Conservation (phyloP, 176 grass and related monocot genomes). For the Zea luxurians region DNA sequence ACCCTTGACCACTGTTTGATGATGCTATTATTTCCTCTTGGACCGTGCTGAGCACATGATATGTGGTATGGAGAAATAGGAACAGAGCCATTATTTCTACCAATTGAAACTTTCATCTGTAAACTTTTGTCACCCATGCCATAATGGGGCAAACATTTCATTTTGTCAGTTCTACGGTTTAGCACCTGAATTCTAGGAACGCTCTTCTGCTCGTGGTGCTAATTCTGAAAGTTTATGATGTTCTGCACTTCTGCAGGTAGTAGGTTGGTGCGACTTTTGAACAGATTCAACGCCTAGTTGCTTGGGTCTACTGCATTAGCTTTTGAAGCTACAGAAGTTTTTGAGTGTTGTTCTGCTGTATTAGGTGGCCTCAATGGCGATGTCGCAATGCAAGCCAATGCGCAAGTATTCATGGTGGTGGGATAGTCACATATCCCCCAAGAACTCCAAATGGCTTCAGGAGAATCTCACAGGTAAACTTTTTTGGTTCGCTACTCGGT, state of each 20-base stretch:
- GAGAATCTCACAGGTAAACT: slow-evolving; percentile 82
- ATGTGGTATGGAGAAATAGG: too few relatives aligned
- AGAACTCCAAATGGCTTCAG: slow-evolving; percentile 96
- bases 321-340: slow-evolving; percentile 22
- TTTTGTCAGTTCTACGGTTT: not conserved
- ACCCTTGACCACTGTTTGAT: slow-evolving; percentile 36
- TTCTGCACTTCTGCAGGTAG: slow-evolving; percentile 28
- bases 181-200: too few relatives aligned
- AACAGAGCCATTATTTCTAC: too few relatives aligned
- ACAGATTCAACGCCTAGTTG: slow-evolving; percentile 11
- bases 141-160: not conserved
- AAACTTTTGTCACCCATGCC: not conserved
- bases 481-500: not conserved
- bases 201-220: not conserved
- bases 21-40: not conserved
- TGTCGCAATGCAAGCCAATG: slow-evolving; percentile 64
- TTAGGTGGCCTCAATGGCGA: slow-evolving; percentile 48
- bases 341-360: slow-evolving; percentile 1
- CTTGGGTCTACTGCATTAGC: slow-evolving; percentile 23
- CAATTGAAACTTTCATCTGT: not conserved
- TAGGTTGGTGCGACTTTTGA: slow-evolving; percentile 12
- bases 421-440: slow-evolving; percentile 87
- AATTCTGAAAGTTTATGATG: slow-evolving; percentile 28
- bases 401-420: slow-evolving; percentile 95
- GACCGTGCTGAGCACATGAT: not conserved